A percentile compares a stretch with the other conserved stretches of the same genome.
Evolutionary conservation across 768 basidiomycete genomes (phyloP).

Genomic region (Russula griseocarnosa): DNA sequence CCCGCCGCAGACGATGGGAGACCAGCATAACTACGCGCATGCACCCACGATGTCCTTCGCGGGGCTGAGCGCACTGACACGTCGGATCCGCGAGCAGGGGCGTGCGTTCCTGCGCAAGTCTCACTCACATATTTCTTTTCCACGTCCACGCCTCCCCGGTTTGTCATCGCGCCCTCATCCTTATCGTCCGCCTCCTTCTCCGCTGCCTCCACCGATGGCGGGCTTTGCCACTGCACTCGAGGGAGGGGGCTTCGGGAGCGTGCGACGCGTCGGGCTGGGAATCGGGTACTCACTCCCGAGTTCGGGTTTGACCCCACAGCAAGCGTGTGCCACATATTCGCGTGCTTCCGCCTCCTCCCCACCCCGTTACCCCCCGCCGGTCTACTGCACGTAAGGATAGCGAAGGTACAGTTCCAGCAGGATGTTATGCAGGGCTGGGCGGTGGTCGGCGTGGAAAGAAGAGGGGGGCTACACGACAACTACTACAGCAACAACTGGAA

Average conservation of each 20-base stretch:
- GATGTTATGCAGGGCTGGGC: slow-evolving; percentile 21
- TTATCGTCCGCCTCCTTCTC: not conserved
- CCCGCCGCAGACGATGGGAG: not conserved
- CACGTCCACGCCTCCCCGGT: slow-evolving; percentile 1
- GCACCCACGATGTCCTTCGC: not conserved
- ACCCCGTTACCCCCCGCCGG: not conserved
- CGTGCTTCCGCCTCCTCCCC: not conserved
- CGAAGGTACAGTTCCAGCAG: slow-evolving; percentile 9
- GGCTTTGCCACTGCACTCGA: not conserved
- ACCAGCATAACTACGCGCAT: not conserved
- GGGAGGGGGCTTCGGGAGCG: slow-evolving; percentile 13
- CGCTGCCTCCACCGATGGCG: not conserved
- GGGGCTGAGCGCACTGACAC: slow-evolving; percentile 8
- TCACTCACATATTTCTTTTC: slow-evolving; percentile 15
- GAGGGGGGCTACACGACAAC: not conserved
- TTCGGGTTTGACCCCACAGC: slow-evolving; percentile 5
- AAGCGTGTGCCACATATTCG: not conserved
- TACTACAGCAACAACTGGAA: not conserved
- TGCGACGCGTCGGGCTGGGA: slow-evolving; percentile 26
- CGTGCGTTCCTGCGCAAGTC: slow-evolving; percentile 25
- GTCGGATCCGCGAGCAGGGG: slow-evolving; percentile 21
- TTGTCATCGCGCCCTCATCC: not conserved
- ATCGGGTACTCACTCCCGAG: slow-evolving; percentile 27
- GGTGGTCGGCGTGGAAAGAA: slow-evolving; percentile 17
- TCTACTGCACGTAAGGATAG: not conserved